phyloP scores from a whole-genome alignment of 129 eudicot genomes.

The Flaveria sonorensis region DNA sequence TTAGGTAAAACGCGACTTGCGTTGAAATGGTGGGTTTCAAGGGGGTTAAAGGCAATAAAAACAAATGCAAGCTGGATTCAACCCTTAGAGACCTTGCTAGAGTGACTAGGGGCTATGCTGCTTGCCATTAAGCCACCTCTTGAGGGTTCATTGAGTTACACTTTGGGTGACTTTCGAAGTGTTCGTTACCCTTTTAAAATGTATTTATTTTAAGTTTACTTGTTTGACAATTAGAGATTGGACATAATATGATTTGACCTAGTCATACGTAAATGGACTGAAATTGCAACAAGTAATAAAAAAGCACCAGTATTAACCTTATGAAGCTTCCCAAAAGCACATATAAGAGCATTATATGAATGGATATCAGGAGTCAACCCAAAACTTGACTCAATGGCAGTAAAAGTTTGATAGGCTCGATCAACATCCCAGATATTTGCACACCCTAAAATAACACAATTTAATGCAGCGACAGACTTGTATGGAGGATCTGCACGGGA shows the following conservation, averaged over 20 bases:
- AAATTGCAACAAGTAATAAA: not conserved
- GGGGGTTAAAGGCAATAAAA: too few relatives aligned
- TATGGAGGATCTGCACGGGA: conserved; percentile 67
- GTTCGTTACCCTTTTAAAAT: too few relatives aligned
- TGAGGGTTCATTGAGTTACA: too few relatives aligned
- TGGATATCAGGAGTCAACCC: conserved; percentile 81
- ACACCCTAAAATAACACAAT: conserved; percentile 87
- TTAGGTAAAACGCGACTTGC: too few relatives aligned
- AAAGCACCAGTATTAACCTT: conserved; percentile 48
- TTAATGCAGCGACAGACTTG: conserved; percentile 86
- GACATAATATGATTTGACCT: not conserved
- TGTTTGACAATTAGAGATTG: not conserved
- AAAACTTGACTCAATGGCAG: conserved; percentile 60
- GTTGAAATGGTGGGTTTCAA: too few relatives aligned
- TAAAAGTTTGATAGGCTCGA: conserved; percentile 77
- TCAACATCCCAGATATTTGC: conserved; percentile 93
- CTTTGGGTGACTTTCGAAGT: too few relatives aligned
- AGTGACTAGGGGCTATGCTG: too few relatives aligned
- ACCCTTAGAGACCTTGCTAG: too few relatives aligned
- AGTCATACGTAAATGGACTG: not conserved
- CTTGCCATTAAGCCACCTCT: too few relatives aligned
- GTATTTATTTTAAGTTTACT: not conserved
- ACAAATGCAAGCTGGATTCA: too few relatives aligned
- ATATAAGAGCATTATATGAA: conserved; percentile 75
- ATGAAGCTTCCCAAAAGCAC: conserved; percentile 70